Base-by-base conservation (phyloP, 2,329 filamentous ascomycete genomes). In the Fusarium euwallaceae region DNA sequence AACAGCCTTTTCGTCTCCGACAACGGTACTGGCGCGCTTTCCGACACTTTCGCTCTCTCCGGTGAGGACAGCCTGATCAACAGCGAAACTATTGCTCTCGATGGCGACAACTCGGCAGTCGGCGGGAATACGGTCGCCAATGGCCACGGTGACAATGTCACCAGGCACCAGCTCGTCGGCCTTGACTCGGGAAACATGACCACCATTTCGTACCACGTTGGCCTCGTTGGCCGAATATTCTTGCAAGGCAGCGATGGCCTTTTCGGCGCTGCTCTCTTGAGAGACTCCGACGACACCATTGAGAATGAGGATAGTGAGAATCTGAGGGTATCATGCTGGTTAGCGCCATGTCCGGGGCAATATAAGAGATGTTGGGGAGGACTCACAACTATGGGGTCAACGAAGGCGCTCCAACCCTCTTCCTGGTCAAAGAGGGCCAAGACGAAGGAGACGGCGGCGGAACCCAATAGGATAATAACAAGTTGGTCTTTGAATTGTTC, bases 401-500 rank as follows among this genome's bases (percentile, higher is more conserved):
- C 97, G 83, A 99, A 99, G 39, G 96, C 97, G 74, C 95, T 95
- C 95, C 95, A 98, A 79, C 95, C 97, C 79, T 95, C 95, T 71
- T 94, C 94, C 53, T 97, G 93, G 82, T 99, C 97, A 78, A 99
- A 95, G 14, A 99, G 88, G 29, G 97, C 97, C 72, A 99, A 88
- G 29, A 95, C 91, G 82, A 99, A 98, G 3, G 97, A 98, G 39
- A 99, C 92, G 22, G 93, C 95, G 12, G 97, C 97, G 41, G 96
- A 98, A 64, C 92, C 97, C 60, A 99, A 90, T 24, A 99, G 89
- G 78, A 99, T 99, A 64, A 99, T 90, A 77, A 99, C 97, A 58
- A 99, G 91, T 84, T 99, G 97, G 82, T 99, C 97, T 85, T 99
- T 98, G 89, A 99, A 99, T 84, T 99, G 97, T 86, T 99, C 97